phyloP scores from a whole-genome alignment of 148 eudicot species.

The Drosera capensis region DNA sequence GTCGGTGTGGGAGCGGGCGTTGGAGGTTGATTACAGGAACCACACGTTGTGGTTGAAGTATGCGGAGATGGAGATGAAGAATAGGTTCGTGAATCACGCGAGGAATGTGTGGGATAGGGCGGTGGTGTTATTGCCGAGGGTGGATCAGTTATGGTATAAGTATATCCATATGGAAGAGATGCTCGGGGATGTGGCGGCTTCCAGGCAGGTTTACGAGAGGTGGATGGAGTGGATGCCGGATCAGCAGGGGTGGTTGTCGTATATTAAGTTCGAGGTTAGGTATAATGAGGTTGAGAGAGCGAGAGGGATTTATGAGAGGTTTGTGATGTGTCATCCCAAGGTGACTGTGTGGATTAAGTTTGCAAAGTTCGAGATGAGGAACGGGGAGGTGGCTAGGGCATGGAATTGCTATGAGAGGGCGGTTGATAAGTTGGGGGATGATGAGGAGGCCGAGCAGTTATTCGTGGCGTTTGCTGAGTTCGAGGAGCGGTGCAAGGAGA shows the following conservation, averaged over 20 bases:
- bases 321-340: slow-evolving; percentile 60
- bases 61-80: slow-evolving; percentile 84
- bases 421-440: slow-evolving; percentile 63
- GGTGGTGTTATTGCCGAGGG: slow-evolving; percentile 47
- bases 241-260: slow-evolving; percentile 78
- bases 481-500: slow-evolving; percentile 82
- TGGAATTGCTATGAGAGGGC: slow-evolving; percentile 77
- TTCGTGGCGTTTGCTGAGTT: slow-evolving; percentile 87
- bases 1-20: slow-evolving; percentile 78
- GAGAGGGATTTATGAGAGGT: slow-evolving; percentile 59
- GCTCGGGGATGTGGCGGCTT: slow-evolving; percentile 73
- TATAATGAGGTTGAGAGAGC: slow-evolving; percentile 87
- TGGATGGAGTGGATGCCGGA: slow-evolving; percentile 94
- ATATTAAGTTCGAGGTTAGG: slow-evolving; percentile 71
- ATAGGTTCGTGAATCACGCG: slow-evolving; percentile 63
- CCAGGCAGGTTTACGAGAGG: slow-evolving; percentile 72
- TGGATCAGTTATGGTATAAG: slow-evolving; percentile 88
- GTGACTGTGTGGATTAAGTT: slow-evolving; percentile 69
- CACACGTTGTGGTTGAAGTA: slow-evolving; percentile 74
- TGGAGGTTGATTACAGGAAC: slow-evolving; percentile 54
- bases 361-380: slow-evolving; percentile 89
- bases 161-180: slow-evolving; percentile 98
- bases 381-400: slow-evolving; percentile 66
- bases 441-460: slow-evolving; percentile 71
- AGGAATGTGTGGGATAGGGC: slow-evolving; percentile 90